A percentile compares a stretch with the other conserved stretches of the same genome.
Evolutionary conservation across 2,329 filamentous ascomycete species (phyloP).

Genomic region (Beauveria scarabaeidicola): DNA sequence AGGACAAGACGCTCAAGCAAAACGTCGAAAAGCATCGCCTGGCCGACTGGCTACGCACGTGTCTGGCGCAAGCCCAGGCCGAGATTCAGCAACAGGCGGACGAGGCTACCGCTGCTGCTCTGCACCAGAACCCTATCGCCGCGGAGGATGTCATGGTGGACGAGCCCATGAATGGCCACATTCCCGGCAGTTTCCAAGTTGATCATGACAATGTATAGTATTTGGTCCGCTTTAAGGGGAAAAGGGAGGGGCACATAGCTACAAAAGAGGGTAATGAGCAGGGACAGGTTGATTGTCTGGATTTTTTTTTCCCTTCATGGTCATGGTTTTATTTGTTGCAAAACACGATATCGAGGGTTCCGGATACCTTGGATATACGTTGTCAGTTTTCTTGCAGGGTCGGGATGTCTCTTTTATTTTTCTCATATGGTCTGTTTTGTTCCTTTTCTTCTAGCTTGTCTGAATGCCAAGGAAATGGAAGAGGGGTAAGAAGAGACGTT

Average conservation of each 20-base stretch:
- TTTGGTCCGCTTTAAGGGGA: neutral
- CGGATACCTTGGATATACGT: neutral
- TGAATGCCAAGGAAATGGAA: neutral
- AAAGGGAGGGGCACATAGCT: neutral
- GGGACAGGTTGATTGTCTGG: neutral
- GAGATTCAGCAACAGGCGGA: slow-evolving; percentile 28
- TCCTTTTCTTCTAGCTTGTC: slow-evolving; percentile 9
- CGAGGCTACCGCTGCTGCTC: slow-evolving; percentile 1
- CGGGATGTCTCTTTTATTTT: neutral
- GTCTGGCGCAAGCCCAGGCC: slow-evolving; percentile 29
- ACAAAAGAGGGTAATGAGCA: neutral
- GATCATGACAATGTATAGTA: slow-evolving; percentile 5
- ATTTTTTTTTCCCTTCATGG: neutral
- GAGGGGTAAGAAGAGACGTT: neutral
- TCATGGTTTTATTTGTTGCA: too few relatives aligned
- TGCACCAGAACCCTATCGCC: neutral
- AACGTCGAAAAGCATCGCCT: slow-evolving; percentile 62
- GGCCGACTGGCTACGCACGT: slow-evolving; percentile 52
- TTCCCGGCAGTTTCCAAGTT: slow-evolving; percentile 8
- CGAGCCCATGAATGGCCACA: slow-evolving; percentile 9
- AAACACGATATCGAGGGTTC: neutral
- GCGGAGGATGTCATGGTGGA: slow-evolving; percentile 3
- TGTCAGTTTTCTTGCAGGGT: neutral
- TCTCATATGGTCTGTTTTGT: neutral
- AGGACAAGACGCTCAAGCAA: slow-evolving; percentile 57